Conservation (phyloP, 257 asterid genomes). For the Jasminum sambac region DNA sequence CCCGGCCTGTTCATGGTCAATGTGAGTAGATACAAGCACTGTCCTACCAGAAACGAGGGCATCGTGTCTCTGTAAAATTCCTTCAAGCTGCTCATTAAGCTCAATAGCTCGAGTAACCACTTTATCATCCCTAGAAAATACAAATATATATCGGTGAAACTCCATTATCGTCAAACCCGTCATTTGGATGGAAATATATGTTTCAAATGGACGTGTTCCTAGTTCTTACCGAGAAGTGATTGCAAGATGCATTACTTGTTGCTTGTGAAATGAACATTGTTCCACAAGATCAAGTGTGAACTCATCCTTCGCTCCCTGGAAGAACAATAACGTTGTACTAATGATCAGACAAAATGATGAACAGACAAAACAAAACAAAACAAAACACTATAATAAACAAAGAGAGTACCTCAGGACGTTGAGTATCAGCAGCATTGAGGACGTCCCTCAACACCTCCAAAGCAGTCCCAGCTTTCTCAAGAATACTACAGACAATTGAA, state of each 20-base stretch:
- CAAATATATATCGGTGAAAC: background rate
- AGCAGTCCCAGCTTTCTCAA: constrained; percentile 85
- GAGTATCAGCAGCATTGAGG: constrained; percentile 67
- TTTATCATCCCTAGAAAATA: constrained; percentile 48
- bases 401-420: constrained; percentile 72
- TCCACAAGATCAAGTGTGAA: constrained; percentile 94
- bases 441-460: constrained; percentile 92
- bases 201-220: constrained; percentile 18
- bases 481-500: constrained; percentile 48
- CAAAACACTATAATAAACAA: background rate
- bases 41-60: constrained; percentile 58
- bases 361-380: background rate
- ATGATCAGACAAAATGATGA: constrained; percentile 18
- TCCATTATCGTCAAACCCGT: background rate
- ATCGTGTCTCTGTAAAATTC: constrained; percentile 74
- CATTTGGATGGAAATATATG: too few relatives aligned
- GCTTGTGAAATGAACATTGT: constrained; percentile 82
- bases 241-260: constrained; percentile 80
- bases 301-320: constrained; percentile 92
- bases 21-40: constrained; percentile 50
- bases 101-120: constrained; percentile 67
- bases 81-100: constrained; percentile 86
- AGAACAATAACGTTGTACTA: constrained; percentile 19
- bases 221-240: constrained; percentile 76
- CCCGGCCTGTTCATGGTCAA: constrained; percentile 46